Base-by-base conservation (phyloP, 768 basidiomycete genomes). In the Tulasnella sp. region DNA sequence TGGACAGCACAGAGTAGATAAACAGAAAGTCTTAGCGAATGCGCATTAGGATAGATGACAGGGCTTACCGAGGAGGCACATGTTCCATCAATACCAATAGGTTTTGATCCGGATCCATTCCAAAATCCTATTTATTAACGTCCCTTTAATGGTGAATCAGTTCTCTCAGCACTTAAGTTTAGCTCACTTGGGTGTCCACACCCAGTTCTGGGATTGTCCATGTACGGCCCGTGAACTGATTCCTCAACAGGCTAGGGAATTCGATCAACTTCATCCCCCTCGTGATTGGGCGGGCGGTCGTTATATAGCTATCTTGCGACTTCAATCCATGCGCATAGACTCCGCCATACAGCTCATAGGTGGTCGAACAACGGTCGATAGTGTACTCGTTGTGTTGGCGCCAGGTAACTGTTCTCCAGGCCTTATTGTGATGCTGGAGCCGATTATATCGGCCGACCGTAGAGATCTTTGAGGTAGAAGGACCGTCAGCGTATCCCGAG, bases 51-150 rank as follows among this genome's bases (percentile, higher is more conserved):
- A n/a, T n/a, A n/a, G n/a, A n/a, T n/a, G n/a, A n/a, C n/a, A n/a
- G n/a, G n/a, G 24, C 55, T 44, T 30, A 44, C 55, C 15, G 34
- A 24, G 23, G 15, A 7, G 55, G 55, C 10, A 42, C 34, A 21
- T 45, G 30, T 30, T 50, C 47, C 47, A 59, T 51, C n/a, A 59
- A 30, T 5, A 59, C 32, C 4, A 59, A 47, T 10, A 59, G 23
- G 21, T 59, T 19, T 47, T 49, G 49, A 24, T 59, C 58, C 5
- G 58, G 58, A 51, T 59, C 58, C 58, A 59, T 59, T n/a, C 58
- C 58, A 34, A n/a, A n/a, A n/a, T n/a, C n/a, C n/a, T n/a, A n/a
- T n/a, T n/a, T n/a, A n/a, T n/a, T n/a, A n/a, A n/a, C n/a, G n/a
- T n/a, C n/a, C n/a, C n/a, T n/a, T n/a, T n/a, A n/a, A n/a, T n/a